phyloP scores from a whole-genome alignment of 345 rosid genomes.

The Citrus australasica region DNA sequence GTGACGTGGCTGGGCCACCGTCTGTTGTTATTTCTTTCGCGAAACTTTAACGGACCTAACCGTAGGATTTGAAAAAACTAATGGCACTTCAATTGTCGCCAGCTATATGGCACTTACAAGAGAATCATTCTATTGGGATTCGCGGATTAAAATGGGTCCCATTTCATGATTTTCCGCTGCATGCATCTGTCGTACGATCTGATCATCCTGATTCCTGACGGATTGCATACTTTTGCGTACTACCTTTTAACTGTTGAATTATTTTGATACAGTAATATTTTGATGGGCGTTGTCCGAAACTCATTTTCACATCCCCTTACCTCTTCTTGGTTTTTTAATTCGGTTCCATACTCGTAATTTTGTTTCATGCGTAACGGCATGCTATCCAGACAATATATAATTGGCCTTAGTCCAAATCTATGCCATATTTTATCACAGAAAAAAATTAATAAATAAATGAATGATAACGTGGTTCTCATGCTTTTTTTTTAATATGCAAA shows the following conservation, averaged over 20 bases:
- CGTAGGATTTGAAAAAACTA: conserved; percentile 11
- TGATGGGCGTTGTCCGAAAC: too few relatives aligned
- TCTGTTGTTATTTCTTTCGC: background rate
- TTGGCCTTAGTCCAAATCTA: background rate
- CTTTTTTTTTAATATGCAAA: background rate
- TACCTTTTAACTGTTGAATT: too few relatives aligned
- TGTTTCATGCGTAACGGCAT: too few relatives aligned
- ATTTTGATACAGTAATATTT: too few relatives aligned
- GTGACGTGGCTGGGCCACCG: conserved; percentile 10
- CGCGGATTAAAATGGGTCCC: conserved; percentile 10
- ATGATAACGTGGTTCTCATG: conserved; percentile 25
- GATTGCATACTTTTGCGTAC: background rate
- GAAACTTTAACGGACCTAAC: conserved; percentile 31
- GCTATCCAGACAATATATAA: too few relatives aligned
- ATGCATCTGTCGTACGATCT: conserved; percentile 22
- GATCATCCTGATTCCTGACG: conserved; percentile 12
- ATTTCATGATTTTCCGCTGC: conserved; percentile 33
- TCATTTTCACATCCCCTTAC: too few relatives aligned
- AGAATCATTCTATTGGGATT: conserved; percentile 33
- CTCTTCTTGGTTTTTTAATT: too few relatives aligned
- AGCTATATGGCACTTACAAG: conserved; percentile 50
- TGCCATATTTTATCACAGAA: too few relatives aligned
- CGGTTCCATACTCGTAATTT: too few relatives aligned
- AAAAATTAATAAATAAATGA: background rate
- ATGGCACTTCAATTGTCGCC: conserved; percentile 34